Evolutionary conservation across 1,284 basidiomycete genomes (phyloP), one percentile per base, ranked within the genome.

Genomic region (Ganoderma multipileum): DNA sequence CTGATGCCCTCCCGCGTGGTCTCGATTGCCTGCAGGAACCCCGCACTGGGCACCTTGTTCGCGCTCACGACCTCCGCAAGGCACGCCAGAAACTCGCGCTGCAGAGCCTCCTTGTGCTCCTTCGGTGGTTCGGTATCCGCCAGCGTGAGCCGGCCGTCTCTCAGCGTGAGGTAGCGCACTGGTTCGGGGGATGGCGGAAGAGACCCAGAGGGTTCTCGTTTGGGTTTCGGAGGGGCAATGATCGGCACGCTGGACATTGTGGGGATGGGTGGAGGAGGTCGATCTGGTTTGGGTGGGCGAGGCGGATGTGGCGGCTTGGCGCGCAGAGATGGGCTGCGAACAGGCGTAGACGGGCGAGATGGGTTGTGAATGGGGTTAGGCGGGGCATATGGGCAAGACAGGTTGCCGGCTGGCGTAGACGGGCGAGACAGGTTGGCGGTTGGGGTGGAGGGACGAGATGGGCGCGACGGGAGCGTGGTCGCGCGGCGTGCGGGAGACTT

Each of bases 81-180:
- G 39, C 69, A 70, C 3, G 69, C 69, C 61, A 70, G 65, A 42
- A 70, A 70, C 66, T 70, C 69, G 36, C 69, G 69, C 61, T 67
- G 69, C 11, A 70, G 58, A 33, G 69, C 69, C 36, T 70, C 63
- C n/a, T 70, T 70, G 42, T 60, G 2, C 61, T 70, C 69, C 5
- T 33, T 38, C 14, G 44, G 28, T 6, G 63, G 69, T 55, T 70
- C 60, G 30, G 23, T 59, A 44, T 59, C 63, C n/a, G 66, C 54
- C 20, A 70, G 66, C 39, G 66, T 67, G 28, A 70, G 69, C 42
- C 26, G 36, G 6, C 66, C 69, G 30, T 69, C 68, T 38, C 36
- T 41, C 33, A 64, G 58, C 26, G 65, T 52, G 57, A 69, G 65
- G 59, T 64, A 69, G 12, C 68, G 68, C 8, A 69, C 39, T 11